Conservation (phyloP, 441 rosid genomes). For the Corymbia citriodora region DNA sequence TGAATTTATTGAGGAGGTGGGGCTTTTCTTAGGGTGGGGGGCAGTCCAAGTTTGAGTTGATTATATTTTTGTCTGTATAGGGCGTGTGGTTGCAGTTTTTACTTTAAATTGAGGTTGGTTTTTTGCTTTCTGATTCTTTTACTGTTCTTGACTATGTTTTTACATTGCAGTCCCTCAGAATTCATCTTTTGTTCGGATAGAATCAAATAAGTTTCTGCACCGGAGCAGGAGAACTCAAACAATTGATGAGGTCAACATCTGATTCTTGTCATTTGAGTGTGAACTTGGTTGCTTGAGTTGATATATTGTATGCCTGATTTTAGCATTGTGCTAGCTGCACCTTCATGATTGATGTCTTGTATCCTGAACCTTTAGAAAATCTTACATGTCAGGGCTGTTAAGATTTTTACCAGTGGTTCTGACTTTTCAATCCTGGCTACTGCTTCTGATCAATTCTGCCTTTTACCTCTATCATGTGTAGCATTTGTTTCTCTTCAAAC, state of each 20-base stretch:
- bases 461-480: not conserved
- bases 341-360: not conserved
- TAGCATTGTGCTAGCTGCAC: not conserved
- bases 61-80: not conserved
- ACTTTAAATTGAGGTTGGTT: not conserved
- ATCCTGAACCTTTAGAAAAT: not conserved
- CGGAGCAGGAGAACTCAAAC: constrained; percentile 82
- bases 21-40: not conserved
- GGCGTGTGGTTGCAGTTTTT: not conserved
- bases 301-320: not conserved
- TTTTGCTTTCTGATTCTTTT: constrained; percentile 1
- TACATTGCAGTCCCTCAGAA: constrained; percentile 44
- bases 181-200: constrained; percentile 57
- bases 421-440: not conserved
- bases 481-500: not conserved
- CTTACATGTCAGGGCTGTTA: not conserved
- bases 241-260: constrained; percentile 80
- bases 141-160: not conserved
- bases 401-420: not conserved
- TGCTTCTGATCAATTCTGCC: not conserved
- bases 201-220: constrained; percentile 78
- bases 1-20: not conserved
- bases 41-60: not conserved
- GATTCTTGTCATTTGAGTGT: constrained; percentile 14
- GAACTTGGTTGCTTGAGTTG: not conserved